phyloP scores from a whole-genome alignment of 1,139 yeast species.

The Pneumocystis murina region DNA sequence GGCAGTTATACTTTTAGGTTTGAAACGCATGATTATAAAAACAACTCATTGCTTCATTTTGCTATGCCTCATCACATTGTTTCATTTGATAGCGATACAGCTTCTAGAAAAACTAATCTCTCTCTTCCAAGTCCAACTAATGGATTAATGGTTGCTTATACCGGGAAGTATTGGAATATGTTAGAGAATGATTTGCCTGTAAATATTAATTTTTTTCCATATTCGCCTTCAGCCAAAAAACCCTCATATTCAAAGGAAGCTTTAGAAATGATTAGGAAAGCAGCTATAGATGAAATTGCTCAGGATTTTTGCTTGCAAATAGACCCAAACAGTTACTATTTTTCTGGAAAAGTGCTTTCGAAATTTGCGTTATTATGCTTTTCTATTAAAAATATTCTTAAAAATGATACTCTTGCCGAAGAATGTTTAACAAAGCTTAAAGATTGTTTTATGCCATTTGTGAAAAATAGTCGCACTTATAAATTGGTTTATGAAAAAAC shows the following conservation, averaged over 20 bases:
- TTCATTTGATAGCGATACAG: constrained; percentile 29
- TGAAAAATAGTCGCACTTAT: constrained; percentile 36
- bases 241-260: constrained; percentile 38
- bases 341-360: constrained; percentile 57
- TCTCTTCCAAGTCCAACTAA: constrained; percentile 44
- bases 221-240: constrained; percentile 27
- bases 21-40: constrained; percentile 36
- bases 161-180: constrained; percentile 37
- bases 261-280: constrained; percentile 31
- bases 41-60: constrained; percentile 40
- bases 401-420: constrained; percentile 37
- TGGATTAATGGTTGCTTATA: constrained; percentile 49
- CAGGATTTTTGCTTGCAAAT: constrained; percentile 43
- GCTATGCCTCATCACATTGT: constrained; percentile 60
- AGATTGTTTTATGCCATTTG: constrained; percentile 37
- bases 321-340: constrained; percentile 39
- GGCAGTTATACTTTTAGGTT: constrained; percentile 43
- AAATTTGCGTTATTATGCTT: constrained; percentile 59
- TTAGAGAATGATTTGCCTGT: constrained; percentile 45
- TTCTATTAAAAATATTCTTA: constrained; percentile 45
- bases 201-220: constrained; percentile 29
- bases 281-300: constrained; percentile 43
- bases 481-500: constrained; percentile 58
- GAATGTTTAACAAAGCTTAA: constrained; percentile 37
- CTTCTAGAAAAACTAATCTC: constrained; percentile 18